Percentiles rank a stretch among this genome's conserved stretches.
Conservation (phyloP, 2,329 filamentous ascomycete genomes). For the Sporothrix pallida region DNA sequence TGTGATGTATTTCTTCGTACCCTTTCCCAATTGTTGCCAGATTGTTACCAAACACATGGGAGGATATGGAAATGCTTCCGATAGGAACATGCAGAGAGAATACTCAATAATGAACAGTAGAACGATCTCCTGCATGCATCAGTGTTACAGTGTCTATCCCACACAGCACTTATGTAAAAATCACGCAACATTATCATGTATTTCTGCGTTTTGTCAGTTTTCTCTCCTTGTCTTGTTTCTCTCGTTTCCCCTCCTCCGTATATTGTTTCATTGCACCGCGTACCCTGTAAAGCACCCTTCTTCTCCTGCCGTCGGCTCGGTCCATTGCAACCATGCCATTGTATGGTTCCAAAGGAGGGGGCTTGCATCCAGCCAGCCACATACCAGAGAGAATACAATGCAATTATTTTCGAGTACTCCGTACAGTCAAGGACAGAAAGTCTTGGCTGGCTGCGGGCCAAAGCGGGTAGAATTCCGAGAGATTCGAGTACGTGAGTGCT, state of each 20-base stretch:
- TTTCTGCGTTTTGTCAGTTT: not conserved
- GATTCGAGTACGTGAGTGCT: not conserved
- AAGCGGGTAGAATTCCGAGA: not conserved
- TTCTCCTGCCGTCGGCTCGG: not conserved
- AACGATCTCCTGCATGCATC: not conserved
- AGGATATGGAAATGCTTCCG: not conserved
- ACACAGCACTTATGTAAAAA: not conserved
- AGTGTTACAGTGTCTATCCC: not conserved
- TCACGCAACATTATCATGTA: not conserved
- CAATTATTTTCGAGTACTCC: not conserved
- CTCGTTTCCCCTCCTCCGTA: not conserved
- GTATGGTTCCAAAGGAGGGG: not conserved
- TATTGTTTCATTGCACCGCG: not conserved
- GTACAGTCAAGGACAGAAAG: not conserved
- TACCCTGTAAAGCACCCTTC: not conserved
- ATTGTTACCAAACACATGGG: not conserved
- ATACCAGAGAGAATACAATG: not conserved
- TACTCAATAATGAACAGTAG: not conserved
- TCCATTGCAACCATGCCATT: conserved; percentile 5
- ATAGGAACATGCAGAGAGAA: not conserved
- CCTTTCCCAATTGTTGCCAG: too few relatives aligned
- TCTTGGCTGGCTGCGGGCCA: not conserved
- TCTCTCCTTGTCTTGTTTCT: not conserved
- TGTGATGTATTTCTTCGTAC: too few relatives aligned
- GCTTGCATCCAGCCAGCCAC: not conserved